Base-by-base conservation (phyloP, 108 stramenopile species). In the Cylindrotheca fusiformis region DNA sequence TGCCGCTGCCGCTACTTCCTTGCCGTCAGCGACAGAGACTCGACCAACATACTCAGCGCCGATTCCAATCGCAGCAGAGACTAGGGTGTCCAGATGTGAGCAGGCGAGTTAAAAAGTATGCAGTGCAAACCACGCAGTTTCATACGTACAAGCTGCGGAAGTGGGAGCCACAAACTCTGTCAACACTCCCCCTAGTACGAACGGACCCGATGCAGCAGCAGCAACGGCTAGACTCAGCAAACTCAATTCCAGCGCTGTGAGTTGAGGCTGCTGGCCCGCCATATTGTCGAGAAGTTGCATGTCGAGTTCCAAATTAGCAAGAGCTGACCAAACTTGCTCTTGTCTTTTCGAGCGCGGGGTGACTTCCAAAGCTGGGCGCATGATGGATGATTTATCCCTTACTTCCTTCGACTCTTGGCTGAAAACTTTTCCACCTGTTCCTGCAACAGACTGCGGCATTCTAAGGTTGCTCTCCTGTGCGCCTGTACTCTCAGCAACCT, bases 21-120 rank as follows among this genome's bases (percentile, higher is more conserved):
- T 96, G 10, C 90, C 90, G 48, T 91, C 88, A 0, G 95, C 91
- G 6, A 93, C 91, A 4, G 95, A 91, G 2, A 93, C 91, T 22
- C 82, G 65, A 25, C 95, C 95, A 30, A 87, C 74, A 62, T 91
- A 96, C 77, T 96, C 95, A 6, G 91, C 86, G 8, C 85, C 78
- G 64, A 96, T 88, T 8, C 91, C 90, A 62, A 96, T 87, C 1
- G 84, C 77, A 17, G 93, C 93, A 6, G 85, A 83, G 54, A 87
- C 80, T 82, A 44, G 19, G 18, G 28, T 31, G 44, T 17, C 22
- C 18, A 32, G 17, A n/a, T n/a, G n/a, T n/a, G n/a, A n/a, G n/a
- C n/a, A n/a, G n/a, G n/a, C n/a, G n/a, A n/a, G n/a, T n/a, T n/a
- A n/a, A n/a, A n/a, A 64, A 20, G 2, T 1, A 58, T 20, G 18